phyloP scores from a whole-genome alignment of 2,329 filamentous ascomycete genomes.

The Lecanosticta acicola region DNA sequence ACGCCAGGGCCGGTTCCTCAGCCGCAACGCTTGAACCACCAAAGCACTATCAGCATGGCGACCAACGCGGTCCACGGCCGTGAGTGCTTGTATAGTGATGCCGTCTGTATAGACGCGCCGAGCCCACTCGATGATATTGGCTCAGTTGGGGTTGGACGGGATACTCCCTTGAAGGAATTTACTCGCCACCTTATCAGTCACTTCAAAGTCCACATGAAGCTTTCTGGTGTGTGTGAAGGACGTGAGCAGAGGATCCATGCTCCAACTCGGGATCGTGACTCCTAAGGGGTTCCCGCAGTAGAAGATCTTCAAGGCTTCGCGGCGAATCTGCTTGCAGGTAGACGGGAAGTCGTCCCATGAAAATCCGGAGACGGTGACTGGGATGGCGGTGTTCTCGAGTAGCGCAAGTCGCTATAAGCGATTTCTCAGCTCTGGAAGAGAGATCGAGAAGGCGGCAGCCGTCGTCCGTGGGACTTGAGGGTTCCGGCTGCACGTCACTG shows the following conservation, averaged over 20 bases:
- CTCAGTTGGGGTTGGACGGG: not conserved
- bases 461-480: no score
- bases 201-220: no score
- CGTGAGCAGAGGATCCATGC: not conserved
- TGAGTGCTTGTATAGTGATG: no score
- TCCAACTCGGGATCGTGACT: not conserved
- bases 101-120: no score
- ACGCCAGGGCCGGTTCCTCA: no score
- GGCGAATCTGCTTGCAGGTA: constrained; percentile 8
- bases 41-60: no score
- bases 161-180: not conserved
- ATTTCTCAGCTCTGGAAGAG: constrained; percentile 1
- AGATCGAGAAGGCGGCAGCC: no score
- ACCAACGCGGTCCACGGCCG: no score
- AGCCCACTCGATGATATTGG: not conserved
- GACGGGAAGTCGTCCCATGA: not conserved
- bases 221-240: no score
- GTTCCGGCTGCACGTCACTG: no score
- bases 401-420: constrained; percentile 5
- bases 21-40: no score
- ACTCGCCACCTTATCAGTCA: no score
- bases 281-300: constrained; percentile 11
- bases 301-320: constrained; percentile 8
- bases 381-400: not conserved
- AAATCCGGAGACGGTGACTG: not conserved